Evolutionary conservation across 2,329 filamentous ascomycete species (phyloP).

Genomic region (Colletotrichum paranaense): DNA sequence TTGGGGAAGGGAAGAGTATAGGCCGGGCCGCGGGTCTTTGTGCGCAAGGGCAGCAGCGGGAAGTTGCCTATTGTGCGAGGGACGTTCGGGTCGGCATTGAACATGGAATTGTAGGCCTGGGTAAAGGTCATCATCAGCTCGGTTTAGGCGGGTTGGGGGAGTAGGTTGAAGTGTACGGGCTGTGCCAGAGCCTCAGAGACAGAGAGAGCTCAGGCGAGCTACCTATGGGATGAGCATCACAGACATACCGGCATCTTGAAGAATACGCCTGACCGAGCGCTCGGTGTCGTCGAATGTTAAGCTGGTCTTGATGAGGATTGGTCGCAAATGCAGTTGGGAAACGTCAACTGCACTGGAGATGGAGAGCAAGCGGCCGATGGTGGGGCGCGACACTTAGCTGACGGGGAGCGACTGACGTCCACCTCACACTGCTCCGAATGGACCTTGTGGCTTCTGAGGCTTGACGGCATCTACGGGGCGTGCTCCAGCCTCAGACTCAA

Average conservation of each 20-base stretch:
- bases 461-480: constrained; percentile 27
- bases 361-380: constrained; percentile 17
- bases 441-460: constrained; percentile 34
- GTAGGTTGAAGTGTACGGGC: constrained; percentile 1
- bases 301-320: constrained; percentile 30
- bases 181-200: constrained; percentile 3
- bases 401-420: constrained; percentile 29
- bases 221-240: background rate
- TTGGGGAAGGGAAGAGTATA: constrained; percentile 79
- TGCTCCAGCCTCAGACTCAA: background rate
- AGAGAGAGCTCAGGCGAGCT: background rate
- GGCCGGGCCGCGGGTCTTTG: constrained; percentile 93
- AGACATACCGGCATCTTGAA: constrained; percentile 60
- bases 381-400: constrained; percentile 23
- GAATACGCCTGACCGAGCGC: constrained; percentile 30
- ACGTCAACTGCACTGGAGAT: constrained; percentile 13
- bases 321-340: constrained; percentile 14
- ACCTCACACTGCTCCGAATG: background rate
- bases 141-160: background rate
- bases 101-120: constrained; percentile 98
- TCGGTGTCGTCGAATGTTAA: constrained; percentile 35
- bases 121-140: constrained; percentile 40
- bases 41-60: constrained; percentile 92
- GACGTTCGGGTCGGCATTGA: constrained; percentile 81
- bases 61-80: constrained; percentile 84